Percentiles rank a stretch among this genome's conserved stretches.
phyloP scores from a whole-genome alignment of 1,284 basidiomycete genomes.

The Sphaerobolus stellatus region DNA sequence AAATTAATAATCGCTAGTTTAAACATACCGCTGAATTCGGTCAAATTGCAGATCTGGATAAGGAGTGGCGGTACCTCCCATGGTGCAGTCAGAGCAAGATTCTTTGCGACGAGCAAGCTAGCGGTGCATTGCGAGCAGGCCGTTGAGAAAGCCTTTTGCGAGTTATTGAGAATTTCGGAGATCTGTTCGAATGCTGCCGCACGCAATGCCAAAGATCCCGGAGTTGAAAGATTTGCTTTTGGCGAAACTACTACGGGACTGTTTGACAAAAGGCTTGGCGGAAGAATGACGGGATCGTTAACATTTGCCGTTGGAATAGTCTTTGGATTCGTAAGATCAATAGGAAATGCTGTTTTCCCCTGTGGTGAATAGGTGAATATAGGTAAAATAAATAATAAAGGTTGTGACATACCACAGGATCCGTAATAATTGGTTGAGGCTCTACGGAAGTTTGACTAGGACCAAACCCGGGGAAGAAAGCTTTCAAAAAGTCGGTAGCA shows the following conservation, averaged over 20 bases:
- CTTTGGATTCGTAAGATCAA: conserved; percentile 8
- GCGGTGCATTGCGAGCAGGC: conserved; percentile 13
- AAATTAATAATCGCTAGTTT: background rate
- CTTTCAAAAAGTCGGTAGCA: conserved; percentile 7
- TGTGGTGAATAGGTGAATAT: conserved; percentile 4
- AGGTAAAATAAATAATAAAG: conserved; percentile 1
- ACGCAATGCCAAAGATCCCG: conserved; percentile 24
- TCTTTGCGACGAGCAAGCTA: conserved; percentile 10
- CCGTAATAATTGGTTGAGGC: conserved; percentile 18
- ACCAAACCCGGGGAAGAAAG: conserved; percentile 14
- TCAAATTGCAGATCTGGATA: conserved; percentile 28
- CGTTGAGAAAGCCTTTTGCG: background rate
- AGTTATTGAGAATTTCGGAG: conserved; percentile 14
- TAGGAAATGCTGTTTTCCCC: conserved; percentile 8
- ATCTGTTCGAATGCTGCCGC: conserved; percentile 20
- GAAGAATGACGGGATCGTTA: conserved; percentile 16
- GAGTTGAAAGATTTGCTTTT: conserved; percentile 9
- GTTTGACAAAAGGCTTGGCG: conserved; percentile 14
- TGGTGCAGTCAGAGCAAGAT: conserved; percentile 26
- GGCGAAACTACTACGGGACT: conserved; percentile 2
- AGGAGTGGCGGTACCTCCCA: conserved; percentile 26
- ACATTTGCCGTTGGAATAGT: conserved; percentile 12
- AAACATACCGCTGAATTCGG: conserved; percentile 20
- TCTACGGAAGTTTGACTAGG: conserved; percentile 15
- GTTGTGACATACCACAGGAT: conserved; percentile 13